Conservation (phyloP, 1,284 basidiomycete species). For the Uromyces viciae-fabae region DNA sequence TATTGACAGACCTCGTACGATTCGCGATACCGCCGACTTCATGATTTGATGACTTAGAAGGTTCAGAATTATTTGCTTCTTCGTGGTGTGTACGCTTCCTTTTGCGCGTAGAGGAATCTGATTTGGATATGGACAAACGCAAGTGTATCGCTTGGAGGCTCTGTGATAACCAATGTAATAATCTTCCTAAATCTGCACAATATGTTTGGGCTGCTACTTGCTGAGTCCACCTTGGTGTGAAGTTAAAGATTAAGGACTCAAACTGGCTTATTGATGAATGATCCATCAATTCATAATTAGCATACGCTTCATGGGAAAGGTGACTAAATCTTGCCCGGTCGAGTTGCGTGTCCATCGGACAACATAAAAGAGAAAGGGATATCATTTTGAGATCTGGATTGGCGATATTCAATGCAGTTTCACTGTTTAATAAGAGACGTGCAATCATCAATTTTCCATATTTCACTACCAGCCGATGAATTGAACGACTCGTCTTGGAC, state of each 20-base stretch:
- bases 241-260: slow-evolving; percentile 21
- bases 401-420: slow-evolving; percentile 18
- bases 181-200: slow-evolving; percentile 4
- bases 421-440: slow-evolving; percentile 24
- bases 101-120: not conserved
- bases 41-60: not conserved
- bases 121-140: not conserved
- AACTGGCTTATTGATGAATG: slow-evolving; percentile 7
- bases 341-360: slow-evolving; percentile 23
- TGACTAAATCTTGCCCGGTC: slow-evolving; percentile 4
- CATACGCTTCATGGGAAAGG: not conserved
- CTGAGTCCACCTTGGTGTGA: slow-evolving; percentile 21
- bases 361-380: slow-evolving; percentile 30
- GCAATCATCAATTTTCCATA: slow-evolving; percentile 35
- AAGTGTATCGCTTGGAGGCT: slow-evolving; percentile 6
- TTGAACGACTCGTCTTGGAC: slow-evolving; percentile 22
- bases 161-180: slow-evolving; percentile 26
- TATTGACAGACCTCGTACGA: not conserved
- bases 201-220: slow-evolving; percentile 10
- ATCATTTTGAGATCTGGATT: slow-evolving; percentile 15
- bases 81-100: slow-evolving; percentile 7
- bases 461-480: slow-evolving; percentile 8
- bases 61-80: not conserved
- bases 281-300: slow-evolving; percentile 33
- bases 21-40: not conserved